Evolutionary conservation across 495 filamentous ascomycete genomes (phyloP).

Genomic region (Aspergillus incahuasiensis): DNA sequence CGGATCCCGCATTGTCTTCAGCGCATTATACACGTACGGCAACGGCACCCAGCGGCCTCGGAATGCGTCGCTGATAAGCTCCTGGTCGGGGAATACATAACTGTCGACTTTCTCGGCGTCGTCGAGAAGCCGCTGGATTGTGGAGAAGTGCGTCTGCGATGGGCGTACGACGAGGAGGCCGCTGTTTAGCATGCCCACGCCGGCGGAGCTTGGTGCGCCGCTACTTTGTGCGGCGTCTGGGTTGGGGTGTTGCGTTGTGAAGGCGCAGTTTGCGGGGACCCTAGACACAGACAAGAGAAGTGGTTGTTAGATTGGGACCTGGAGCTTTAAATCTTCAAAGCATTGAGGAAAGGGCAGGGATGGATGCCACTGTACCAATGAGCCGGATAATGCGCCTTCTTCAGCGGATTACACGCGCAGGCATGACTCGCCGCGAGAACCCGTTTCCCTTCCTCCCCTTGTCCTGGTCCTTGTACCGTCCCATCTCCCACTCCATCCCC

Average conservation of each 20-base stretch:
- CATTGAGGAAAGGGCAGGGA: background rate
- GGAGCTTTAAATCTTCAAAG: too few species aligned
- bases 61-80: conserved; percentile 63
- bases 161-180: conserved; percentile 72
- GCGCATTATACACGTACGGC: conserved; percentile 76
- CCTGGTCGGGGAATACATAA: conserved; percentile 77
- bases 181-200: conserved; percentile 66
- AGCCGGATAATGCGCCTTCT: conserved; percentile 68
- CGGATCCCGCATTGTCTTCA: conserved; percentile 69
- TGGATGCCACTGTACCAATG: conserved; percentile 49
- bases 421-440: conserved; percentile 74
- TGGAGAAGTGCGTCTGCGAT: conserved; percentile 46
- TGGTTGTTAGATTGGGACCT: background rate
- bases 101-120: conserved; percentile 32
- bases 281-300: conserved; percentile 17
- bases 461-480: too few species aligned
- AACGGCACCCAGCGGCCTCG: conserved; percentile 64
- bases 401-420: conserved; percentile 76
- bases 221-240: conserved; percentile 52
- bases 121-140: conserved; percentile 42
- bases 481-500: conserved; percentile 43
- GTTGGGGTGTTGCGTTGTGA: conserved; percentile 60
- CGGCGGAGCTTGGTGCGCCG: conserved; percentile 47
- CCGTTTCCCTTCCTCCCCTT: too few species aligned
- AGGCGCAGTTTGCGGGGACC: conserved; percentile 70